Base-by-base conservation (phyloP, 179 eudicot species). In the Dionaea muscipula region DNA sequence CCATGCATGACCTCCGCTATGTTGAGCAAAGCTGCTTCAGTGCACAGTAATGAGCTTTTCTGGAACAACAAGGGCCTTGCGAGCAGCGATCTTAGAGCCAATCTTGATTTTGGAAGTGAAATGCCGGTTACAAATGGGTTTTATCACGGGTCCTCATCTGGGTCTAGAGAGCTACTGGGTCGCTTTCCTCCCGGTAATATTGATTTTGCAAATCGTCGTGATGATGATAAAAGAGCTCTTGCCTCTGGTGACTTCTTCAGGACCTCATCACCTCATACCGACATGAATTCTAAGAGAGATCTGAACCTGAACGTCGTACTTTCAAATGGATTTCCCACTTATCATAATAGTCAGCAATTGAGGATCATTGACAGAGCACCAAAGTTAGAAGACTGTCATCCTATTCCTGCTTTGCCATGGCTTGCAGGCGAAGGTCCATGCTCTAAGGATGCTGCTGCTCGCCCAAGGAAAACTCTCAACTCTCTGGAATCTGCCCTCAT, bases 391-490 rank as follows among this genome's bases (percentile, higher is more conserved):
- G 74, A 68, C 54, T 68, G 60, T 56, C 31, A 60, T 25, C 43
- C n/a, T n/a, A n/a, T n/a, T n/a, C n/a, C 69, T 45, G 71, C 25
- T 24, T 71, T 80, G 67, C 94, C 95, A 31, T 91, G 95, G 95
- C 79, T 86, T 51, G 76, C 72, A 65, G 58, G 61, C 18, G 76
- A 75, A 63, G 72, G 63, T 26, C 33, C 47, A 50, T 43, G 48
- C 53, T 66, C 50, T 43, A 63, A 64, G 16, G 80, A 72, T 59
- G 49, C 54, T 55, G 46, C 54, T 55, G 46, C 63, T 24, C 55
- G 54, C 52, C 26, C 59, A 27, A 71, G 66, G 61, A 66, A 44
- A 62, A 65, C 63, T 51, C 52, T 55, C 28, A 63, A 49, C 40
- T 61, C 70, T 13, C 47, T 53, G 19, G 71, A 58, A 21, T 13